Evolutionary conservation across 768 basidiomycete genomes (phyloP), one percentile per base, ranked within the genome.

Genomic region (Pleurotus cornucopiae): DNA sequence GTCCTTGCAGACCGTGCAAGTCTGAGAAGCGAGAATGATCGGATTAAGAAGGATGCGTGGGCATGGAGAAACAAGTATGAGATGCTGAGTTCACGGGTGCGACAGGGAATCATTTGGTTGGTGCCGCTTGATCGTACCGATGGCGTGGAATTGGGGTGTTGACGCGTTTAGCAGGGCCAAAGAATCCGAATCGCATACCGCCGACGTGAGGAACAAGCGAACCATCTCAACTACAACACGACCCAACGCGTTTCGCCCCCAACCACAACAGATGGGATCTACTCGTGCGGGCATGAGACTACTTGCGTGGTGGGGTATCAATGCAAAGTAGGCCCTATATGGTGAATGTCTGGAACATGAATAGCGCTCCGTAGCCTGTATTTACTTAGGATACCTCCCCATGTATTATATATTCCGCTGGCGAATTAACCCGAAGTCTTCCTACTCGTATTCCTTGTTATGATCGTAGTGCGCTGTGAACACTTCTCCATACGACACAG

Each of bases 51-150:
- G 21, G 51, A 53, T 23, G 12, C 38, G 26, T 53, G 51, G 51
- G 51, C 51, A 21, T 53, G 51, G 51, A 39, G 51, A 37, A 53
- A 53, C 39, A 53, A 53, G 25, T 41, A 53, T 53, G 51, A 53
- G 21, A 53, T 53, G 51, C 39, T 53, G 37, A 53, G 51, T 21
- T 40, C 51, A n/a, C 16, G 51, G 18, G 51, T 53, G 21, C 51
- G 51, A 18, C 20, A 53, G 21, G 51, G 51, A 18, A 41, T 53
- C 39, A 25, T 53, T 16, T 53, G 51, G 51, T 53, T 37, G 12
- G 30, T 34, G 6, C 30, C 30, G 30, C 30, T 34, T 34, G 48
- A 44, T 49, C 25, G 25, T n/a, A n/a, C 13, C 38, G n/a, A 49
- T 20, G n/a, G 38, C 41, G 18, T 53, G 7, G 16, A 13, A 20